Conservation (phyloP, 2,329 filamentous ascomycete genomes). For the Gaeumannomyces sp. region DNA sequence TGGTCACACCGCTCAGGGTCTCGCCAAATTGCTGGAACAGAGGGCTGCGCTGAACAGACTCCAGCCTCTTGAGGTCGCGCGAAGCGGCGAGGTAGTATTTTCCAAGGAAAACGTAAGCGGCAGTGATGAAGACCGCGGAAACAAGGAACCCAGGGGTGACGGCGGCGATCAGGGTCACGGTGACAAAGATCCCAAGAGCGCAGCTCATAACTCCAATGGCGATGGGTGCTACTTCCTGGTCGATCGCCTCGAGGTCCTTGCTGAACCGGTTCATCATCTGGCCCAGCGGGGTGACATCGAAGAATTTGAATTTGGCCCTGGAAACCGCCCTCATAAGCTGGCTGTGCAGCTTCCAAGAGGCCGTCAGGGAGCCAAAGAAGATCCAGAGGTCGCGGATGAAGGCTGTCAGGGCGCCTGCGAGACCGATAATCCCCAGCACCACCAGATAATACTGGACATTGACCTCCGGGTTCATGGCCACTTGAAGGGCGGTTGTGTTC, state of each 20-base stretch:
- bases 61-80: conserved; percentile 89
- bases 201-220: conserved; percentile 71
- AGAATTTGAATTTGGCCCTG: conserved; percentile 93
- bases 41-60: conserved; percentile 89
- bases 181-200: conserved; percentile 66
- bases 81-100: conserved; percentile 87
- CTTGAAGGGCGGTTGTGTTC: conserved; percentile 25
- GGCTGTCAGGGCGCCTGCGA: conserved; percentile 73
- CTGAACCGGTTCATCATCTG: conserved; percentile 98
- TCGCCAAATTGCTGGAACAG: conserved; percentile 98
- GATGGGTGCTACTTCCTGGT: conserved; percentile 91
- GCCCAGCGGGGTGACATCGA: conserved; percentile 90
- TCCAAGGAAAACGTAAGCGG: conserved; percentile 76
- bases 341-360: conserved; percentile 78
- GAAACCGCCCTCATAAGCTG: conserved; percentile 72
- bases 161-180: conserved; percentile 75
- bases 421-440: conserved; percentile 74
- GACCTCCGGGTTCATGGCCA: conserved; percentile 44
- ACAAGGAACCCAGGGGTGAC: conserved; percentile 91
- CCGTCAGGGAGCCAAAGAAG: conserved; percentile 85
- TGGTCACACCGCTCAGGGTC: conserved; percentile 89
- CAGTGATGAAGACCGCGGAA: conserved; percentile 76
- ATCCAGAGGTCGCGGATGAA: conserved; percentile 79
- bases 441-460: conserved; percentile 78
- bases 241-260: conserved; percentile 90